Evolutionary conservation across 257 asterid species (phyloP), one percentile per base, ranked within the genome.

Genomic region (Solanum etuberosum): DNA sequence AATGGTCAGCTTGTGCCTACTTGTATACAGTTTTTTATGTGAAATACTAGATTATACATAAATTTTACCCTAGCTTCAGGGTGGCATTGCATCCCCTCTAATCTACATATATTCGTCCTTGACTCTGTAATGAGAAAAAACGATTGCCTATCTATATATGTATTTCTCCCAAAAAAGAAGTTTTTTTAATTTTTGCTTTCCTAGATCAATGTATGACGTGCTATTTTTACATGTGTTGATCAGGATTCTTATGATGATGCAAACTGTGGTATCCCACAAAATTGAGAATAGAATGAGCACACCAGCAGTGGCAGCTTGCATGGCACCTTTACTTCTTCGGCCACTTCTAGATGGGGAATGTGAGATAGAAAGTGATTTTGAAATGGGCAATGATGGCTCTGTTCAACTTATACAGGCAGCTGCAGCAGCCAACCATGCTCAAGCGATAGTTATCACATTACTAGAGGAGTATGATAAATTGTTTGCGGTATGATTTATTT

Each of bases 341-440:
- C 99, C 99, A 59, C 99, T 97, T 91, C 94, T 97, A 86, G 94
- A 95, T 86, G 99, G 99, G 23, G 99, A 97, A 82, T 97, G 98
- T 89, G 99, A 97, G 83, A 93, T 96, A 65, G 97, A 92, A 81
- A 87, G 92, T 77, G 90, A 90, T 88, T 89, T 93, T 76, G 95
- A 93, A 89, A 89, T 94, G 87, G 97, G 94, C 35, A 98, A 97
- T 84, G 99, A 97, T 91, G 94, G 94, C 85, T 96, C 99, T 70
- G 88, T 93, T 71, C 98, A 94, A 89, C 99, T 97, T 89, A 63
- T 97, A 90, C 99, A 95, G 91, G 99, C 99, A 74, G 99, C 99
- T 34, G 99, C 99, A 84, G 99, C 99, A 48, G 99, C 99, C 74
- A 97, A 97, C 91, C 98, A 96, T 91, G 99, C 99, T 88, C 99